Percentiles rank a stretch among this genome's conserved stretches.
Evolutionary conservation across 352 stramenopile species (phyloP).

Genomic region (Globisporangium cederbergense): DNA sequence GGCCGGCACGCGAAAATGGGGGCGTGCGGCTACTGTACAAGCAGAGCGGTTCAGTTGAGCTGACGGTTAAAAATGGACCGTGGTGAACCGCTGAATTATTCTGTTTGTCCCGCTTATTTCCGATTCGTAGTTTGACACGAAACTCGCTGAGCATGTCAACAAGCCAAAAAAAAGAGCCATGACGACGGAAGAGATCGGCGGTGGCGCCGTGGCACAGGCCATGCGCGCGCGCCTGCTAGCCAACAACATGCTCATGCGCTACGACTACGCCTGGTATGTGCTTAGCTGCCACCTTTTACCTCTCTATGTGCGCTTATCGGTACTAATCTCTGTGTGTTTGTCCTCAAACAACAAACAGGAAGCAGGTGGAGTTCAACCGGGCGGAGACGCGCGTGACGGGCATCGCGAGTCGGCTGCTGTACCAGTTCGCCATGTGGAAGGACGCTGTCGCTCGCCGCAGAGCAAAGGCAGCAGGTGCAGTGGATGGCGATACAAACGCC

Average conservation of each 20-base stretch:
- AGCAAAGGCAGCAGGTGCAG: not conserved
- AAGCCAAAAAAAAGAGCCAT: not conserved
- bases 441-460: constrained; percentile 21
- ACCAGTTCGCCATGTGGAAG: constrained; percentile 55
- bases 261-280: constrained; percentile 79
- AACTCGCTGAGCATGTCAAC: not conserved
- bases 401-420: constrained; percentile 66
- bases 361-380: constrained; percentile 55
- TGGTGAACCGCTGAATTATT: not conserved
- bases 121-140: not conserved
- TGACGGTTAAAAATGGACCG: not conserved
- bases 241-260: constrained; percentile 71
- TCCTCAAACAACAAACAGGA: constrained; percentile 38
- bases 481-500: not conserved
- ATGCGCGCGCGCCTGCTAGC: constrained; percentile 44
- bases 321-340: constrained; percentile 8
- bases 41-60: not conserved
- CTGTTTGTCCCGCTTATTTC: not conserved
- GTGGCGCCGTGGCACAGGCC: not conserved
- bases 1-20: not conserved
- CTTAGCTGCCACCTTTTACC: not conserved
- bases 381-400: constrained; percentile 49
- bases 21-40: too few relatives aligned
- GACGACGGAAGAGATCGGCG: not conserved
- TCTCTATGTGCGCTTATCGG: not conserved